Evolutionary conservation across 2,329 filamentous ascomycete genomes (phyloP).

Genomic region (Nannizziopsis barbatae): DNA sequence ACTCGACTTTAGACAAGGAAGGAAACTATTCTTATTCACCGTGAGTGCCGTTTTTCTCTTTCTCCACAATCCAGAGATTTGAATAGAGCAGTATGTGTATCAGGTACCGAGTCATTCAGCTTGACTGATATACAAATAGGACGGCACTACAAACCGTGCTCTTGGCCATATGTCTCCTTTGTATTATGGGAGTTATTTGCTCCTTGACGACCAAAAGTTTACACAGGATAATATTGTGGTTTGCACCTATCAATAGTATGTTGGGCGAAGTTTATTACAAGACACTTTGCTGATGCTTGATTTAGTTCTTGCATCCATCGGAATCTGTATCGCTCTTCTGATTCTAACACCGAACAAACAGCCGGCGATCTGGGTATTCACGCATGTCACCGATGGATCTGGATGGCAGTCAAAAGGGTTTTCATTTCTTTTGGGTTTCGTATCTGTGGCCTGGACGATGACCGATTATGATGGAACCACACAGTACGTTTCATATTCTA

Average conservation of each 20-base stretch:
- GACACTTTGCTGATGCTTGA: background rate
- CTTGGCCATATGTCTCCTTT: slow-evolving; percentile 46
- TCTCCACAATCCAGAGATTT: background rate
- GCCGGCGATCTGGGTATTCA: slow-evolving; percentile 50
- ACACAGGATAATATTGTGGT: slow-evolving; percentile 52
- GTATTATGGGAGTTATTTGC: slow-evolving; percentile 49
- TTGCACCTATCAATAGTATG: slow-evolving; percentile 54
- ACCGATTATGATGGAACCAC: slow-evolving; percentile 58
- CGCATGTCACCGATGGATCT: slow-evolving; percentile 49
- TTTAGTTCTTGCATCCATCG: slow-evolving; percentile 47
- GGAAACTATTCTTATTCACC: slow-evolving; percentile 45
- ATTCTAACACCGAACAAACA: slow-evolving; percentile 50
- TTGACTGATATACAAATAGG: slow-evolving; percentile 26
- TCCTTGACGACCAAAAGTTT: slow-evolving; percentile 51
- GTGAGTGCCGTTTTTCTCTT: slow-evolving; percentile 31
- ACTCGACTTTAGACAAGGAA: slow-evolving; percentile 40
- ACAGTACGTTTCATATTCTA: slow-evolving; percentile 39
- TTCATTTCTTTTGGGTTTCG: slow-evolving; percentile 50
- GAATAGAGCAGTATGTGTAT: background rate
- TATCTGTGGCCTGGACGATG: slow-evolving; percentile 45
- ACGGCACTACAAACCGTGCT: slow-evolving; percentile 49
- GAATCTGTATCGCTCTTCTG: slow-evolving; percentile 49
- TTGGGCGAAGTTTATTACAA: background rate
- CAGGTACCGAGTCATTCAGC: slow-evolving; percentile 5
- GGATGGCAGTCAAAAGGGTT: slow-evolving; percentile 52